A percentile compares a stretch with the other conserved stretches of the same genome.
Conservation (phyloP, 1,284 basidiomycete genomes). For the Ganoderma lingzhi region DNA sequence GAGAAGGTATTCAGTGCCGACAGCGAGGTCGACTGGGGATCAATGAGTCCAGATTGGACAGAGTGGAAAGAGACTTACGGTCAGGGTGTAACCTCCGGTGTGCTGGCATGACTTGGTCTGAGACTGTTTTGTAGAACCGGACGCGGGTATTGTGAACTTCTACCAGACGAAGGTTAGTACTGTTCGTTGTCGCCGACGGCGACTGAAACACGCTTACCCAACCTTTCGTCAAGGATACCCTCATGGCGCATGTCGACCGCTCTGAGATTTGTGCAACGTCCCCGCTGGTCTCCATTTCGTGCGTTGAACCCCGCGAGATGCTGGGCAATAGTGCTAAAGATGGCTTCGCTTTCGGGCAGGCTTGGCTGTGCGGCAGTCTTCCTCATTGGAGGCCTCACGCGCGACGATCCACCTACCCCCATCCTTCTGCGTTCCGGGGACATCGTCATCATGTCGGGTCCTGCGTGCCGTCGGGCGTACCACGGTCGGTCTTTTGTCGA, state of each 20-base stretch:
- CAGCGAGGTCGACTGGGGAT: constrained; percentile 56
- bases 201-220: background rate
- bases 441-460: constrained; percentile 92
- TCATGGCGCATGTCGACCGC: constrained; percentile 94
- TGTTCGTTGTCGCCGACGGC: background rate
- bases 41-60: constrained; percentile 64
- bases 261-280: constrained; percentile 88
- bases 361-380: constrained; percentile 89
- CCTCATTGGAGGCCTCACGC: constrained; percentile 84
- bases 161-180: constrained; percentile 73
- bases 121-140: constrained; percentile 65
- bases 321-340: constrained; percentile 1
- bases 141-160: constrained; percentile 95
- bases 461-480: constrained; percentile 81
- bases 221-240: constrained; percentile 68
- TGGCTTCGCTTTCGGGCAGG: constrained; percentile 49
- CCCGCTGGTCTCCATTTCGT: constrained; percentile 93
- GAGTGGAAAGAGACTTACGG: constrained; percentile 82
- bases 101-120: background rate
- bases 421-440: constrained; percentile 90
- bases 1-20: constrained; percentile 57
- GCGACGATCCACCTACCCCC: constrained; percentile 79
- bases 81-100: constrained; percentile 40
- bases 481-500: constrained; percentile 63
- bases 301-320: constrained; percentile 34